Percentiles rank a stretch among this genome's conserved stretches.
Evolutionary conservation across 306 rosid genomes (phyloP).

Genomic region (Casuarina equisetifolia): DNA sequence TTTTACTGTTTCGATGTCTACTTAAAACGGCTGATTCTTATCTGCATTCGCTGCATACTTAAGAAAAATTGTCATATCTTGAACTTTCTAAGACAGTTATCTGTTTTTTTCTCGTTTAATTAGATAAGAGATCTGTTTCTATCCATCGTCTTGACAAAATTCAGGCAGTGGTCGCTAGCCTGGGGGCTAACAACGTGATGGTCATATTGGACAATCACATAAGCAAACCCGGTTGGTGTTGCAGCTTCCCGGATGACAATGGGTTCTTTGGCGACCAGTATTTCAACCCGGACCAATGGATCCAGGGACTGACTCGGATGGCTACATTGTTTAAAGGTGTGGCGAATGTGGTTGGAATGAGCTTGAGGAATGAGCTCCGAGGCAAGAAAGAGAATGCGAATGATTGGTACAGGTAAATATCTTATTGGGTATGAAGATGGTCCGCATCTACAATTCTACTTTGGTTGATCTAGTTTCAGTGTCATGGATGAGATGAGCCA

Average conservation of each 20-base stretch:
- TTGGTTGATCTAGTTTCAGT: background rate
- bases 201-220: constrained; percentile 70
- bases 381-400: constrained; percentile 70
- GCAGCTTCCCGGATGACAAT: constrained; percentile 61
- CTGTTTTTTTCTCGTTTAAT: too few species aligned
- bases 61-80: too few species aligned
- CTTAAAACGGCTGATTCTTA: too few species aligned
- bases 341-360: constrained; percentile 68
- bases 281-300: constrained; percentile 67
- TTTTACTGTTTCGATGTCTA: too few species aligned
- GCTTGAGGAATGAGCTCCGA: constrained; percentile 85
- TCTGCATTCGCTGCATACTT: too few species aligned
- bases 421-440: background rate
- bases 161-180: constrained; percentile 6
- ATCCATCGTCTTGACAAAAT: background rate
- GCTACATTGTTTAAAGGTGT: constrained; percentile 70
- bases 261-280: constrained; percentile 77
- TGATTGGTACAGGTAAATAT: constrained; percentile 78
- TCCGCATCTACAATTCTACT: too few species aligned
- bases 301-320: constrained; percentile 68
- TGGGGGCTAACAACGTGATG: background rate
- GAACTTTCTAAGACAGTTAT: too few species aligned
- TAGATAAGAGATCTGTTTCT: background rate
- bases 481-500: constrained; percentile 16
- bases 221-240: constrained; percentile 82